Percentiles rank a stretch among this genome's conserved stretches.
Conservation (phyloP, 2,329 filamentous ascomycete species). For the Trichophyton simii region DNA sequence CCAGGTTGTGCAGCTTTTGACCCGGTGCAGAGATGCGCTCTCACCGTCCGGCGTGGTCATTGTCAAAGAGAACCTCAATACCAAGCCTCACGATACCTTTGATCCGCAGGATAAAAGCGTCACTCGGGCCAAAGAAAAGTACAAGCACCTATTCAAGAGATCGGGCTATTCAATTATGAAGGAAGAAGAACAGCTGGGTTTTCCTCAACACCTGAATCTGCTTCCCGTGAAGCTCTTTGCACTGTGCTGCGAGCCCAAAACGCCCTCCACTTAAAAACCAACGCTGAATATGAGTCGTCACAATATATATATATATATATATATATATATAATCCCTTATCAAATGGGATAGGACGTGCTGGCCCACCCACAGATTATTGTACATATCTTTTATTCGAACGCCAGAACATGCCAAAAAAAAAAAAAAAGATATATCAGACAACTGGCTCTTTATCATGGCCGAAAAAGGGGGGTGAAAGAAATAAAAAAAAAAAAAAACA, state of each 20-base stretch:
- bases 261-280: not conserved
- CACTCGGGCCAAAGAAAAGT: constrained; percentile 63
- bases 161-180: constrained; percentile 57
- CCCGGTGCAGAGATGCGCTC: constrained; percentile 45
- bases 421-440: not conserved
- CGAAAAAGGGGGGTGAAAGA: not conserved
- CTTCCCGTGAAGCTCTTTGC: constrained; percentile 71
- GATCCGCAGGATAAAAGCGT: constrained; percentile 66
- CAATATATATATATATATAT: not conserved
- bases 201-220: constrained; percentile 49
- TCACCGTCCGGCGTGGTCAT: constrained; percentile 42
- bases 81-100: constrained; percentile 50
- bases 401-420: not conserved
- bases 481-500: not conserved
- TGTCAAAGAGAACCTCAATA: constrained; percentile 68
- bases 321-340: not conserved
- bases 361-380: not conserved
- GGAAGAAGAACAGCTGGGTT: constrained; percentile 60
- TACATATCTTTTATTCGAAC: not conserved
- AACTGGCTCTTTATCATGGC: not conserved
- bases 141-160: constrained; percentile 53
- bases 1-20: constrained; percentile 56
- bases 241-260: constrained; percentile 34
- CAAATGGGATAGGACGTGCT: not conserved
- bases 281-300: not conserved